These are phyloP conservation scores for Reticulascus tulasneorum DNA, from an alignment of 2,329 filamentous ascomycete species.

Conservation along the genomic window DNA sequence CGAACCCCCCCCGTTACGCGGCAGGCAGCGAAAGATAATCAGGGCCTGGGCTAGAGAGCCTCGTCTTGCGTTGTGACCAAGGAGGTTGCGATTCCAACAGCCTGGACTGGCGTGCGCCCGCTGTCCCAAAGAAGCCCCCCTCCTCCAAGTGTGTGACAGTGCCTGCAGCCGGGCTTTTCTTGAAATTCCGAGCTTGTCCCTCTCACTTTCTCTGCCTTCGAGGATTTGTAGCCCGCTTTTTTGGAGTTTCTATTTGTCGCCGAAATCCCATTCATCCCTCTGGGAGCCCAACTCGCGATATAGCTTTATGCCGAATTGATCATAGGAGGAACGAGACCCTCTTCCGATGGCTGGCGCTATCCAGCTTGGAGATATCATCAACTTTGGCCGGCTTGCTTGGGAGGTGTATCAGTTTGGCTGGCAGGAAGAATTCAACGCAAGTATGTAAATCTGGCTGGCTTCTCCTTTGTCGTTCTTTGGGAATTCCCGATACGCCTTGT, in stretches of 20 bases:
- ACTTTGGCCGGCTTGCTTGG: conserved; percentile 26
- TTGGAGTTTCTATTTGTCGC: conserved; percentile 7
- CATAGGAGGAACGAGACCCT: not conserved
- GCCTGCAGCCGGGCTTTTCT: conserved; percentile 3
- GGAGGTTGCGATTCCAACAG: too few relatives aligned
- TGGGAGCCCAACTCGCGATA: too few relatives aligned
- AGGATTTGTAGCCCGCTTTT: conserved; percentile 5
- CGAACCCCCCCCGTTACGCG: too few relatives aligned
- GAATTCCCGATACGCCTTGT: not conserved
- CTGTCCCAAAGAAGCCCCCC: too few relatives aligned
- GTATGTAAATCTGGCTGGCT: conserved; percentile 18
- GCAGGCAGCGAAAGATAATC: too few relatives aligned
- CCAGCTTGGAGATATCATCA: conserved; percentile 27
- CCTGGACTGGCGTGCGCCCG: too few relatives aligned
- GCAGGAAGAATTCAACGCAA: conserved; percentile 27
- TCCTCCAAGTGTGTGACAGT: too few relatives aligned
- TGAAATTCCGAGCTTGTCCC: conserved; percentile 4
- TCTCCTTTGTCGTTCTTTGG: not conserved
- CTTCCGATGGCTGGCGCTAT: conserved; percentile 12
- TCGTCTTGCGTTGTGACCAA: too few relatives aligned
- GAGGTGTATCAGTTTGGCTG: conserved; percentile 27
- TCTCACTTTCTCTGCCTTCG: conserved; percentile 1
- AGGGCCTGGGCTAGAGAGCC: too few relatives aligned
- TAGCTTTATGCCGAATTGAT: conserved; percentile 6
- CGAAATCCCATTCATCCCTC: conserved; percentile 2